Base-by-base conservation (phyloP, 1,139 yeast genomes). In the Suhomyces wounanorum region DNA sequence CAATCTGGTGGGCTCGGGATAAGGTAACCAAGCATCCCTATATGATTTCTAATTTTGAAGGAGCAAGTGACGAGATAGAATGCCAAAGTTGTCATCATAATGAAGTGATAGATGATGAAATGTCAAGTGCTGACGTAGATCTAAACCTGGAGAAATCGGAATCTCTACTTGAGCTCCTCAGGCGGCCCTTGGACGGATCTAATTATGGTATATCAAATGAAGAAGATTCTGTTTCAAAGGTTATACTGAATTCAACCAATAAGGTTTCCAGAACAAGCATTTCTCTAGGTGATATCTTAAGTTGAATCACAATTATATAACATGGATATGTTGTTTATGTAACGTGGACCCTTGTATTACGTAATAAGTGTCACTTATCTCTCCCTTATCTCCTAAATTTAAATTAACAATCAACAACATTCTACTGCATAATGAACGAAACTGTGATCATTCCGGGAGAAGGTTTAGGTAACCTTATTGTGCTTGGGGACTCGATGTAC, bases 1-100 rank as follows among this genome's bases (percentile, higher is more conserved):
- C 81, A 3, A 70, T 68, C 44, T 76, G 81, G 81, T 72, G 79
- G 77, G 49, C 50, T 8, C 42, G 45, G 9, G 50, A 48, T 14
- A 39, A 33, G 9, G 26, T 42, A 2, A 44, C 48, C 3, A 25
- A 41, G 1, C 48, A 47, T 14, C 42, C 33, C 33, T 50, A 39
- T 26, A 47, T 51, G 49, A 50, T 43, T 5, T 30, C 48, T 8
- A 48, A 37, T 36, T 48, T 43, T 28, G 56, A 55, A 14, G 48
- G 49, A n/a, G 44, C 39, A 8, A 44, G 47, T 9, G 47, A 40
- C 38, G 11, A 30, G 10, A 50, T 54, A 13, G 55, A 65, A 14
- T 74, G 78, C 48, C 78, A 73, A 48, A 57, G 66, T n/a, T 73
- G 78, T 50, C 62, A 66, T 52, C 71, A 67, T 48, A 53, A 55